These are phyloP conservation scores for Cocos nucifera DNA, from an alignment of 176 grass and related monocot species.

Conservation along the genomic window DNA sequence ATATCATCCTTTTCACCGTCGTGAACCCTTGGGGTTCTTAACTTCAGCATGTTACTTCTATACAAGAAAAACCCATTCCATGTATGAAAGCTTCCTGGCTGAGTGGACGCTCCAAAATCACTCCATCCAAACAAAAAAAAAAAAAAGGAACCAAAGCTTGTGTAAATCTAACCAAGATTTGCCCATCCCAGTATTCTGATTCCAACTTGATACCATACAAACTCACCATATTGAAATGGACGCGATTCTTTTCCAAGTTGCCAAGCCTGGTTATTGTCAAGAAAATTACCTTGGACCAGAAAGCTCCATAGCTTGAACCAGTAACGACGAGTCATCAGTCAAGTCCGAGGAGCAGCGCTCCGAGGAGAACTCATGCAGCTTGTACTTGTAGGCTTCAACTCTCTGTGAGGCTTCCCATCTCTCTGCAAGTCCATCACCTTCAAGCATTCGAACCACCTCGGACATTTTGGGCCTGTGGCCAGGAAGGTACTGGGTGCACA, in stretches of 20 bases:
- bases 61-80: too few species aligned
- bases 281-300: slow-evolving; percentile 74
- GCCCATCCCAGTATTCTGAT: too few species aligned
- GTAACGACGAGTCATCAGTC: slow-evolving; percentile 75
- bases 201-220: too few species aligned
- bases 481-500: slow-evolving; percentile 90
- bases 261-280: background rate
- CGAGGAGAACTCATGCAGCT: slow-evolving; percentile 63
- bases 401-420: slow-evolving; percentile 87
- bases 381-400: slow-evolving; percentile 47
- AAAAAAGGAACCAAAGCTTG: too few species aligned
- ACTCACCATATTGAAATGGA: too few species aligned
- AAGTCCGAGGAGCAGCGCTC: slow-evolving; percentile 72
- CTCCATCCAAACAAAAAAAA: too few species aligned
- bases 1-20: too few species aligned
- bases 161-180: too few species aligned
- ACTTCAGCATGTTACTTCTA: too few species aligned
- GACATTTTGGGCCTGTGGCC: slow-evolving; percentile 82
- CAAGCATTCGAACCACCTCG: slow-evolving; percentile 85
- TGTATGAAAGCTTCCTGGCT: too few species aligned
- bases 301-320: slow-evolving; percentile 89
- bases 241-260: background rate
- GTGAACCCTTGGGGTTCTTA: too few species aligned
- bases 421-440: slow-evolving; percentile 85
- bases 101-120: too few species aligned